phyloP scores from a whole-genome alignment of 2,329 filamentous ascomycete genomes.

The Bisporella sp. region DNA sequence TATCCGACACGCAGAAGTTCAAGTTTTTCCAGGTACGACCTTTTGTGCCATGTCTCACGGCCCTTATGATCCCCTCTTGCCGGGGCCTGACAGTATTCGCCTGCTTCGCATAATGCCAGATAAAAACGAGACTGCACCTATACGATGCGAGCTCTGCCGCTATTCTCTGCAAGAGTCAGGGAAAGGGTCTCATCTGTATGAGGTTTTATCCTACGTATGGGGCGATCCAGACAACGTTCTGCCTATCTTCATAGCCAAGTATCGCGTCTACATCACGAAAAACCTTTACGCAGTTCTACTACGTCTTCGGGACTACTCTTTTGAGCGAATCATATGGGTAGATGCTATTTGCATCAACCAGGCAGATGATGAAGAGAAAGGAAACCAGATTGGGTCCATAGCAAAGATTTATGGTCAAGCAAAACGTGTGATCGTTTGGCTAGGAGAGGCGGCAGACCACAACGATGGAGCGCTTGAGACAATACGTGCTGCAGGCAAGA shows the following conservation, averaged over 20 bases:
- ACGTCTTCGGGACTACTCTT: background rate
- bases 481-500: background rate
- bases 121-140: background rate
- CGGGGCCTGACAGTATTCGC: background rate
- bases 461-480: slow-evolving; percentile 5
- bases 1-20: too few relatives aligned
- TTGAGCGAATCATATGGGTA: background rate
- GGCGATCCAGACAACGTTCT: background rate
- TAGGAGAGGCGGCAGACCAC: slow-evolving; percentile 4
- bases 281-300: background rate
- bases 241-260: background rate
- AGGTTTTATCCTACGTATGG: background rate
- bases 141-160: background rate
- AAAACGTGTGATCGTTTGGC: background rate
- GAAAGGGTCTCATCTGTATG: background rate
- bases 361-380: slow-evolving; percentile 2
- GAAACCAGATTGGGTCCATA: slow-evolving; percentile 2
- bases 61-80: background rate
- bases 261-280: background rate
- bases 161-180: background rate
- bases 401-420: slow-evolving; percentile 4
- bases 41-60: background rate
- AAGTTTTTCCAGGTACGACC: background rate
- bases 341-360: background rate
- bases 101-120: background rate